A percentile compares a stretch with the other conserved stretches of the same genome.
These are phyloP conservation scores for Mortierella antarctica DNA, from an alignment of 192 early-diverging fungal species.

Conservation along the genomic window DNA sequence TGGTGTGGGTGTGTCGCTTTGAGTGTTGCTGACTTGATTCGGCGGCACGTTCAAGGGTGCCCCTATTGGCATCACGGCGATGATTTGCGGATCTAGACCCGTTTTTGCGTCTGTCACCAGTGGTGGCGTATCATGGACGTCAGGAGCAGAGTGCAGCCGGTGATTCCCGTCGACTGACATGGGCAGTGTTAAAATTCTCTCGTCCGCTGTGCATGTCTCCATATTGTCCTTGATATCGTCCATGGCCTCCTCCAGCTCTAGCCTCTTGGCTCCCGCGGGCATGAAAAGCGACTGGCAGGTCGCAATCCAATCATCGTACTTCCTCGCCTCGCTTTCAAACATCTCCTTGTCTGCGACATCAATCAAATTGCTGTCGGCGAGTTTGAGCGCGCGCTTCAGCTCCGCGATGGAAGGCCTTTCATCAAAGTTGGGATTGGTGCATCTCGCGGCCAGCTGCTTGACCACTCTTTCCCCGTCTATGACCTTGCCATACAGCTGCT, in stretches of 20 bases:
- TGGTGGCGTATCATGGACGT: no score
- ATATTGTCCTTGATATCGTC: conserved; percentile 45
- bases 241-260: conserved; percentile 26
- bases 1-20: no score
- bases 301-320: conserved; percentile 37
- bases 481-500: conserved; percentile 40
- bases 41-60: no score
- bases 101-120: no score
- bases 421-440: conserved; percentile 23
- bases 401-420: conserved; percentile 47
- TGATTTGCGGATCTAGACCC: no score
- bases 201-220: conserved; percentile 27
- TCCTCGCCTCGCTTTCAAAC: conserved; percentile 30
- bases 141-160: no score
- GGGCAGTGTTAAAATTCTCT: conserved; percentile 1
- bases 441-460: conserved; percentile 20
- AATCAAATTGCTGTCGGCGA: conserved; percentile 23
- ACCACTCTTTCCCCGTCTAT: conserved; percentile 34
- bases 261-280: conserved; percentile 4
- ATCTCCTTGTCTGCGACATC: conserved; percentile 18
- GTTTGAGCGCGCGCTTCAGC: conserved; percentile 29
- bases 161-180: neutral
- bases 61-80: no score
- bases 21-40: no score
- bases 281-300: conserved; percentile 14